Percentiles rank a stretch among this genome's conserved stretches.
phyloP scores from a whole-genome alignment of 306 rosid species.

The Dryas alaskensis region DNA sequence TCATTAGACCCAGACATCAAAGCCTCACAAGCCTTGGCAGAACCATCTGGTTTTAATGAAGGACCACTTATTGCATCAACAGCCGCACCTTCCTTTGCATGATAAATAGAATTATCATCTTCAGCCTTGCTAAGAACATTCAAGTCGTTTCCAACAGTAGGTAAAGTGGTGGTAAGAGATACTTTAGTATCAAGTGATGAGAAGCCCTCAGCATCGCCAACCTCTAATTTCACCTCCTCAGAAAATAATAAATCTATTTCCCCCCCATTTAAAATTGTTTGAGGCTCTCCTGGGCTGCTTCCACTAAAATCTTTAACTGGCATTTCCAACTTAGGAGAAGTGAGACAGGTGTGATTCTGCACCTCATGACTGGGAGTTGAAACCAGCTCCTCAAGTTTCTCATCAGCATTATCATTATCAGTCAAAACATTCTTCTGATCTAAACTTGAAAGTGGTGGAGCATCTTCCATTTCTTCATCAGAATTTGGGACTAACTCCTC shows the following conservation, averaged over 20 bases:
- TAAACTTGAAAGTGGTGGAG: conserved; percentile 18
- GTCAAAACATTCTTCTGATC: conserved; percentile 28
- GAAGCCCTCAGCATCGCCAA: conserved; percentile 32
- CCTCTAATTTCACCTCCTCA: conserved; percentile 42
- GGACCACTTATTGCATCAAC: conserved; percentile 58
- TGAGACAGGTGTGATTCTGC: conserved; percentile 33
- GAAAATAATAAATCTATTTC: conserved; percentile 35
- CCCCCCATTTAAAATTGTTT: conserved; percentile 27
- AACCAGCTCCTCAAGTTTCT: conserved; percentile 41
- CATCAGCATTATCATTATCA: conserved; percentile 27
- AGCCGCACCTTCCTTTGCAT: conserved; percentile 46
- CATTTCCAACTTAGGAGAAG: conserved; percentile 29
- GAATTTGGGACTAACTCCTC: conserved; percentile 40
- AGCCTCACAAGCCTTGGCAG: conserved; percentile 83
- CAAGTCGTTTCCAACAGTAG: conserved; percentile 28
- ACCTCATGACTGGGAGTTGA: conserved; percentile 37
- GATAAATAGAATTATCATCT: conserved; percentile 24
- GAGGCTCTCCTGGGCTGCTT: conserved; percentile 43
- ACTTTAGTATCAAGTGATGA: conserved; percentile 18
- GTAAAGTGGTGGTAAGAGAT: conserved; percentile 25
- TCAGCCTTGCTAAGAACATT: conserved; percentile 28
- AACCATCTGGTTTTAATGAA: conserved; percentile 58
- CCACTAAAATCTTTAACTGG: conserved; percentile 31
- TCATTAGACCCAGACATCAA: conserved; percentile 86
- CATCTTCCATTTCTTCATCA: conserved; percentile 33